Conservation (phyloP, 148 eudicot genomes). For the Simmondsia chinensis region DNA sequence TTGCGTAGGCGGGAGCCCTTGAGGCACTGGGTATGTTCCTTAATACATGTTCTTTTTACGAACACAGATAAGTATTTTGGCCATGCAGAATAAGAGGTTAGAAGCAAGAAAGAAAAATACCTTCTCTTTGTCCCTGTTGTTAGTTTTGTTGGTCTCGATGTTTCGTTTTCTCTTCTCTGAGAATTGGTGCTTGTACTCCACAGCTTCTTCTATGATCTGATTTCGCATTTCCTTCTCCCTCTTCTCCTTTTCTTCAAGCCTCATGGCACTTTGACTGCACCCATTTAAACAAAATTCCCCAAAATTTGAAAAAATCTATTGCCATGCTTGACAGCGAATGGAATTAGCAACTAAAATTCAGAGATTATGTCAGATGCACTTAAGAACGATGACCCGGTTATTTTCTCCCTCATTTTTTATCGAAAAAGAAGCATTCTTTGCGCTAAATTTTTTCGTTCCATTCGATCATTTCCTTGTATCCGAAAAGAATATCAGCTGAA, state of each 20-base stretch:
- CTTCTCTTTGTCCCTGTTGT: slow-evolving; percentile 85
- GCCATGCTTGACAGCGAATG: background rate
- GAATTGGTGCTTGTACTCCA: slow-evolving; percentile 63
- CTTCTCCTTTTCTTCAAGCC: slow-evolving; percentile 87
- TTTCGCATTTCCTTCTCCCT: slow-evolving; percentile 75
- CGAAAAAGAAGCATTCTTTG: no score
- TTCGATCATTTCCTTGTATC: no score
- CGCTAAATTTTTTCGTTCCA: no score
- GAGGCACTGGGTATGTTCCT: no score
- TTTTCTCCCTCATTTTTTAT: no score
- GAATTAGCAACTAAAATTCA: background rate
- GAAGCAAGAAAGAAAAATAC: slow-evolving; percentile 16
- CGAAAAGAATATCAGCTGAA: no score
- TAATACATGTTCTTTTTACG: no score
- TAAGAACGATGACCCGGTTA: no score
- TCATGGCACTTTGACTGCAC: slow-evolving; percentile 66
- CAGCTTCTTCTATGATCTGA: slow-evolving; percentile 87
- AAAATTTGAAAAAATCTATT: background rate
- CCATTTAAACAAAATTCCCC: slow-evolving; percentile 8
- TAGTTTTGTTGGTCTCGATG: slow-evolving; percentile 69
- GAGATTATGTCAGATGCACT: no score
- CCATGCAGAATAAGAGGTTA: background rate
- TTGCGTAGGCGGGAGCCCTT: no score
- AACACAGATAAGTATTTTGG: no score
- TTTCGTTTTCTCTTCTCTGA: slow-evolving; percentile 78